Base-by-base conservation (phyloP, 805 yeast species). In the Wickerhamiella kurtzmanii region DNA sequence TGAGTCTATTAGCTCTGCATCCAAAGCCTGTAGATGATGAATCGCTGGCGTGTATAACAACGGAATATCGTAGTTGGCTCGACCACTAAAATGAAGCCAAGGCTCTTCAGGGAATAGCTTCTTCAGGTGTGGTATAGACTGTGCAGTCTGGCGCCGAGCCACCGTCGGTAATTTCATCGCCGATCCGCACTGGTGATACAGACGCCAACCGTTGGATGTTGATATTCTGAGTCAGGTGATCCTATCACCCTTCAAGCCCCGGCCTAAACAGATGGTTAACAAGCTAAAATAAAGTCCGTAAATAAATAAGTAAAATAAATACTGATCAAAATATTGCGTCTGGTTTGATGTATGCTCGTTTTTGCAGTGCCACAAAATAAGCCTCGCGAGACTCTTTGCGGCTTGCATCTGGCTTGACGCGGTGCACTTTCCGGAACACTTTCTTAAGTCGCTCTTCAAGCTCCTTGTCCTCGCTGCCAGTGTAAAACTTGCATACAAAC, bases 391-490 rank as follows among this genome's bases (percentile, higher is more conserved):
- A 85, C 56, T 81, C 94, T 16, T 68, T 64, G 44, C 96, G 69
- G 22, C 88, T 79, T 0, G 96, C 86, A 8, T 67, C 69, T 0
- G 98, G 98, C 60, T 92, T 92, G 56, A 73, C 77, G 46, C 84
- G 68, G 44, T 65, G 62, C 0, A 87, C 96, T 44, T 66, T 71
- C 2, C 66, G 64, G 62, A 92, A 92, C 16, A 75, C 75, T 42
- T 62, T 64, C 28, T 67, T 64, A 50, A 89, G 64, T 54, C 83
- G 67, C 16, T 64, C 58, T 54, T 82, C 82, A n/a, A 89, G 67
- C 3, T 70, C 59, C 13, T 57, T 59, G 56, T 87, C 96, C 55
- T 86, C 95, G 37, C 73, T 69, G 0, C 98, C 98, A 0, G 88
- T 75, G 62, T 75, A 88, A 55, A 79, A 81, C 63, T 92, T 92